Conservation (phyloP, 179 eudicot genomes). For the Carnegiea gigantea region DNA sequence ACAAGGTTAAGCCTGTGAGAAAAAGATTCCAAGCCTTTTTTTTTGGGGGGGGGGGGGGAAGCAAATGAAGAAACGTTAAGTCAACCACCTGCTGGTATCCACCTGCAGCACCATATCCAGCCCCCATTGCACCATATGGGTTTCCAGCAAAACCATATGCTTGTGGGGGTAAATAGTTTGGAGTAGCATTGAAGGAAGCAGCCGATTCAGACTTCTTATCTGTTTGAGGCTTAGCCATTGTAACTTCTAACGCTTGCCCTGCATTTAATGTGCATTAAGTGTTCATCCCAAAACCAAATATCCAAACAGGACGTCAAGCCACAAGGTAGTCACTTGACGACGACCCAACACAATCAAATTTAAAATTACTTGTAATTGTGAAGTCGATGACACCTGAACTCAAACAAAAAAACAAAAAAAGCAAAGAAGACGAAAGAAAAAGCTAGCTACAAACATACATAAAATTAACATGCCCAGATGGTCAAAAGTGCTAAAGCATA, state of each 20-base stretch:
- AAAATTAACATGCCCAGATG: neutral
- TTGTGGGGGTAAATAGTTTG: slow-evolving; percentile 62
- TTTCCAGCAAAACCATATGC: slow-evolving; percentile 68
- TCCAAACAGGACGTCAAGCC: neutral
- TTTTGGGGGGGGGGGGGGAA: neutral
- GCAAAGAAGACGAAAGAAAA: neutral
- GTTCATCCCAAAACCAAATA: neutral
- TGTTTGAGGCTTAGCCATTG: slow-evolving; percentile 92
- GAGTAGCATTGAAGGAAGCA: slow-evolving; percentile 47
- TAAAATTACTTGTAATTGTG: too few relatives aligned
- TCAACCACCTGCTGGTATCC: slow-evolving; percentile 73
- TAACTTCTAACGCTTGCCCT: slow-evolving; percentile 84
- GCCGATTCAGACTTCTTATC: slow-evolving; percentile 74
- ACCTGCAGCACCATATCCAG: slow-evolving; percentile 72
- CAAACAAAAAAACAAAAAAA: neutral
- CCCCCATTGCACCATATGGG: slow-evolving; percentile 63
- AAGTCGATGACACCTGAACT: neutral
- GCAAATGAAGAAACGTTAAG: neutral
- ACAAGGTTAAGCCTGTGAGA: slow-evolving; percentile 10
- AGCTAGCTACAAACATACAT: neutral
- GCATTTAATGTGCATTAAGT: slow-evolving; percentile 29
- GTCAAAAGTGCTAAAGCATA: neutral
- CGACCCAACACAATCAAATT: neutral
- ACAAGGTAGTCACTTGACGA: neutral
- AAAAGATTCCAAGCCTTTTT: neutral